Evolutionary conservation across 1,284 basidiomycete species (phyloP).

Genomic region (Rhodotorula sp.): DNA sequence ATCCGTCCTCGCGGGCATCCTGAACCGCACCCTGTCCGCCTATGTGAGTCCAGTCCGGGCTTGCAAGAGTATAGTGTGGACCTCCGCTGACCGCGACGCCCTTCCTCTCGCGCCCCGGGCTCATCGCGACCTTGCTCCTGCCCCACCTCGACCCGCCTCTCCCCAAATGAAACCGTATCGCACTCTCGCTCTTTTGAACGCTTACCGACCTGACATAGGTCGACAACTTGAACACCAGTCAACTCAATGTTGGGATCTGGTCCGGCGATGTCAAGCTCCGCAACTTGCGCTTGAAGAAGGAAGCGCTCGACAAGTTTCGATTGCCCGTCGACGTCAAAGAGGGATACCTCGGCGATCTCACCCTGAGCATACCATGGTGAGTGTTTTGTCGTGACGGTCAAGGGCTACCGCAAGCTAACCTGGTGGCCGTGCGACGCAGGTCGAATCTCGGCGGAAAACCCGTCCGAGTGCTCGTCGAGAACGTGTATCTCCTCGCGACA

Average conservation of each 20-base stretch:
- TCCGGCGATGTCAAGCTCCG: slow-evolving; percentile 64
- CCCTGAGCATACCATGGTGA: slow-evolving; percentile 85
- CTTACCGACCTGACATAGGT: slow-evolving; percentile 66
- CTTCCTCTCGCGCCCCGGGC: background rate
- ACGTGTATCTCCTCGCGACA: slow-evolving; percentile 91
- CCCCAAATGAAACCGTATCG: background rate
- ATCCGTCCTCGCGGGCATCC: slow-evolving; percentile 32
- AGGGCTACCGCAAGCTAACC: background rate
- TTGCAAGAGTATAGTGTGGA: background rate
- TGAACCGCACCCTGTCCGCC: slow-evolving; percentile 48
- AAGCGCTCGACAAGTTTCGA: slow-evolving; percentile 91
- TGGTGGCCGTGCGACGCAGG: slow-evolving; percentile 4
- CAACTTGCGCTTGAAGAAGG: slow-evolving; percentile 84
- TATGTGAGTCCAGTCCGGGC: slow-evolving; percentile 42
- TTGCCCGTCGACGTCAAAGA: slow-evolving; percentile 95
- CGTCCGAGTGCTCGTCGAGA: slow-evolving; percentile 86
- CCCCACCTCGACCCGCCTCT: background rate
- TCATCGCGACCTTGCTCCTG: background rate
- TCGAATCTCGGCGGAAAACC: slow-evolving; percentile 80
- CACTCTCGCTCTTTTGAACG: background rate
- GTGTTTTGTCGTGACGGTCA: background rate
- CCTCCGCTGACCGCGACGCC: background rate
- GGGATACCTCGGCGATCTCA: slow-evolving; percentile 90
- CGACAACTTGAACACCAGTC: slow-evolving; percentile 91
- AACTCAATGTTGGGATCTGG: slow-evolving; percentile 91